These are phyloP conservation scores for Acanthamoeba castellanii DNA, from an alignment of 208 protist species.

Conservation along the genomic window DNA sequence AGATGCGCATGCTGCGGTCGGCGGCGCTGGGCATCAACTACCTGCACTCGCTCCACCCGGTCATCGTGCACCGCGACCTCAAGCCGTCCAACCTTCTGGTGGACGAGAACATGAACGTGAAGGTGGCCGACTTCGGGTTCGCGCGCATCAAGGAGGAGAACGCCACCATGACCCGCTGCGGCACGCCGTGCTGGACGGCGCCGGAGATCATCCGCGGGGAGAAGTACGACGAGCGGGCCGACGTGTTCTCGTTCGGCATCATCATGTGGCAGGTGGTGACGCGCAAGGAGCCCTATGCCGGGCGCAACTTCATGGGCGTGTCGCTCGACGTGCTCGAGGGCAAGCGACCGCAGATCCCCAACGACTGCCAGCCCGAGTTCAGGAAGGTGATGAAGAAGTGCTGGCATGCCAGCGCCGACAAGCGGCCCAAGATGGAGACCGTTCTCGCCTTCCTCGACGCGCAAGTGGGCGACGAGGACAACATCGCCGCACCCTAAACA, in stretches of 20 bases:
- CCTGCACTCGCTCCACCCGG: conserved; percentile 7
- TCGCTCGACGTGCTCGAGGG: conserved; percentile 11
- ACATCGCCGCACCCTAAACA: not conserved
- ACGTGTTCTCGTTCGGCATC: conserved; percentile 15
- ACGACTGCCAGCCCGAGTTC: not conserved
- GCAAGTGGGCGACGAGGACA: not conserved
- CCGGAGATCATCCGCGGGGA: conserved; percentile 23
- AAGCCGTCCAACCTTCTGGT: conserved; percentile 1
- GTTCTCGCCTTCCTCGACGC: not conserved
- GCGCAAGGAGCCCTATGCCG: not conserved
- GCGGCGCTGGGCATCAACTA: not conserved
- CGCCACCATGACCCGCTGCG: conserved; percentile 7
- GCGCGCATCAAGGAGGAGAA: conserved; percentile 18
- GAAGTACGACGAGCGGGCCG: conserved; percentile 2
- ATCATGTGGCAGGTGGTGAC: conserved; percentile 4
- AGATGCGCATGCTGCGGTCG: not conserved
- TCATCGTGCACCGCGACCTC: not conserved
- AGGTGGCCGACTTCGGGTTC: conserved; percentile 19
- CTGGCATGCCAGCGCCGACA: not conserved
- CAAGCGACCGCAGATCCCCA: conserved; percentile 1
- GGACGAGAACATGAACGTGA: conserved; percentile 27
- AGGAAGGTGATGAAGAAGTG: conserved; percentile 4
- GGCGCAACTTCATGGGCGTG: conserved; percentile 23
- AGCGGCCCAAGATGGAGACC: not conserved
- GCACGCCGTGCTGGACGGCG: conserved; percentile 26